Evolutionary conservation across 2,329 filamentous ascomycete genomes (phyloP).

Genomic region (Nemania serpens): DNA sequence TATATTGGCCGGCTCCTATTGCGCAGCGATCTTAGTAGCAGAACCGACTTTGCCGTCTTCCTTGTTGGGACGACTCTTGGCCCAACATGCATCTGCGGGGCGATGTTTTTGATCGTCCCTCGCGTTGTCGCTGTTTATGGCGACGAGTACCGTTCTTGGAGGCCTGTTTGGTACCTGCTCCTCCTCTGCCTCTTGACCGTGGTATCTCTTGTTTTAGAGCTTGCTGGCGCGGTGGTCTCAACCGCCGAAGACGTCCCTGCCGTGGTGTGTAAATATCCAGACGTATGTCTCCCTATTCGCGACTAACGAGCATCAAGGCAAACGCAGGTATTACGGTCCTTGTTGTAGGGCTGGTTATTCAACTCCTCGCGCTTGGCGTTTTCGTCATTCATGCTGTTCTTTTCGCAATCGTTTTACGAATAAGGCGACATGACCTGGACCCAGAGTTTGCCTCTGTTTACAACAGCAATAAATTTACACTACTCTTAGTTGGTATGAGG

Average conservation of each 20-base stretch:
- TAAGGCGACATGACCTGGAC: conserved; percentile 46
- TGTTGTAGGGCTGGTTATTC: conserved; percentile 52
- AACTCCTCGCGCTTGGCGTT: conserved; percentile 46
- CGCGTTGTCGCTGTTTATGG: conserved; percentile 55
- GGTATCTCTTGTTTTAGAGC: conserved; percentile 41
- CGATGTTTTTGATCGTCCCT: conserved; percentile 52
- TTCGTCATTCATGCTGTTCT: conserved; percentile 47
- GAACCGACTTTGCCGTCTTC: conserved; percentile 49
- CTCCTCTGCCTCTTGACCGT: conserved; percentile 33
- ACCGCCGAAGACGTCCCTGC: conserved; percentile 42
- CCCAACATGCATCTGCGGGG: conserved; percentile 50
- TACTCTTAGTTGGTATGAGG: conserved; percentile 51
- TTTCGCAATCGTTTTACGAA: conserved; percentile 48
- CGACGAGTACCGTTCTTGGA: conserved; percentile 46
- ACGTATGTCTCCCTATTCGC: background rate
- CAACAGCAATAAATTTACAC: conserved; percentile 48
- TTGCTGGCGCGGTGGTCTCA: conserved; percentile 49
- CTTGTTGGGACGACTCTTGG: conserved; percentile 54
- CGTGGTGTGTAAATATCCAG: conserved; percentile 41
- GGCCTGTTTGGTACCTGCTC: conserved; percentile 39
- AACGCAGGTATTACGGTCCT: conserved; percentile 45
- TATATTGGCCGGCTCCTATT: conserved; percentile 54
- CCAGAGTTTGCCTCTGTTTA: conserved; percentile 48
- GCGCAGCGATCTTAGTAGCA: conserved; percentile 40
- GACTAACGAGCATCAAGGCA: conserved; percentile 31